Conservation (phyloP, 2,329 filamentous ascomycete genomes). For the Aspergillus aculeatinus region DNA sequence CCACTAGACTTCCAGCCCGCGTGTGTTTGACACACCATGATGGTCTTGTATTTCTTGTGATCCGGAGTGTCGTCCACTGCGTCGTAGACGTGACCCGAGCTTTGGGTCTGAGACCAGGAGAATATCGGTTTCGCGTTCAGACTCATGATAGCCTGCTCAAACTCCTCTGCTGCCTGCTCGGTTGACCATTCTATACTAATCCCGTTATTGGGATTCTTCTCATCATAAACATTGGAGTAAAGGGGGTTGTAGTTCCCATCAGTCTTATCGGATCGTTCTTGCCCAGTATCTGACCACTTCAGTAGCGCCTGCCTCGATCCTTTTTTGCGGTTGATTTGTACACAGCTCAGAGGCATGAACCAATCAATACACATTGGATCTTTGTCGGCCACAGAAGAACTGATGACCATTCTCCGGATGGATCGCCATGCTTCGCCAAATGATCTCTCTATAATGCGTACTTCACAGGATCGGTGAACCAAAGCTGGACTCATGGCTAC, state of each 20-base stretch:
- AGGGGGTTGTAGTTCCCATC: conserved; percentile 32
- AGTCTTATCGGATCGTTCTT: conserved; percentile 27
- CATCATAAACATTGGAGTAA: conserved; percentile 32
- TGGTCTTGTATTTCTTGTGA: conserved; percentile 33
- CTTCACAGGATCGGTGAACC: conserved; percentile 28
- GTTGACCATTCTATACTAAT: conserved; percentile 26
- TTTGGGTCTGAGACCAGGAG: conserved; percentile 24
- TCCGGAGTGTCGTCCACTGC: conserved; percentile 27
- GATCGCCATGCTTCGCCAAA: conserved; percentile 31
- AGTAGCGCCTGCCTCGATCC: conserved; percentile 24
- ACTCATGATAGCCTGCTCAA: conserved; percentile 28
- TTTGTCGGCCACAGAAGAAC: conserved; percentile 29
- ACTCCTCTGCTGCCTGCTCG: conserved; percentile 23
- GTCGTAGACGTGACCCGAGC: conserved; percentile 29
- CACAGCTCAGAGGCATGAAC: conserved; percentile 31
- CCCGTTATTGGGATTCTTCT: conserved; percentile 30
- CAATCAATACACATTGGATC: conserved; percentile 27
- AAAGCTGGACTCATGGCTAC: conserved; percentile 28
- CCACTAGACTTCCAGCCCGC: conserved; percentile 27
- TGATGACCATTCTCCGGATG: conserved; percentile 32
- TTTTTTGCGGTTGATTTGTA: conserved; percentile 27
- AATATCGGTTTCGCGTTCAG: conserved; percentile 24
- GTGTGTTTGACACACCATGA: conserved; percentile 22
- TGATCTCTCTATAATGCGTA: conserved; percentile 33
- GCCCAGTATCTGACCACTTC: conserved; percentile 34